Percentiles rank a stretch among this genome's conserved stretches.
phyloP scores from a whole-genome alignment of 106 monocot genomes.

The Iris macrosiphon region DNA sequence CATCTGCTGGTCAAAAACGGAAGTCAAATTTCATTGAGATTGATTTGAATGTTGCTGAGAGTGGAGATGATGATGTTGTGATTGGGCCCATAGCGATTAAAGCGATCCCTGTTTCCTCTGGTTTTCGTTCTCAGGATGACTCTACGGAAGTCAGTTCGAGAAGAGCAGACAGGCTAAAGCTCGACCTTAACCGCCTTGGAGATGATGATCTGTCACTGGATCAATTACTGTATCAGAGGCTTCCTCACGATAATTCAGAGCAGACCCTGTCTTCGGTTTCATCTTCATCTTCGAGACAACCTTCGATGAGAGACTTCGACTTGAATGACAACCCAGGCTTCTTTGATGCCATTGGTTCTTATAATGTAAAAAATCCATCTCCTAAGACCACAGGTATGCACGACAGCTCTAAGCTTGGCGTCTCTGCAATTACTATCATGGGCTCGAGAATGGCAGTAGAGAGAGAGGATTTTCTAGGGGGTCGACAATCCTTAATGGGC shows the following conservation, averaged over 20 bases:
- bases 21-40: conserved; percentile 30
- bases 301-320: conserved; percentile 49
- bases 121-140: conserved; percentile 37
- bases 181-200: conserved; percentile 57
- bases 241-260: conserved; percentile 22
- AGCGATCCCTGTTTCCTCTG: conserved; percentile 24
- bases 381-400: not conserved
- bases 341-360: conserved; percentile 15
- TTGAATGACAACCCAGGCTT: conserved; percentile 55
- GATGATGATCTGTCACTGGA: conserved; percentile 32
- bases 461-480: conserved; percentile 15
- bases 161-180: conserved; percentile 33
- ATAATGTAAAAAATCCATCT: conserved; percentile 4
- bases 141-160: conserved; percentile 42
- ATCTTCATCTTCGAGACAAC: conserved; percentile 56
- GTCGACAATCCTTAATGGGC: conserved; percentile 8
- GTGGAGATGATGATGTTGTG: conserved; percentile 23
- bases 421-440: conserved; percentile 30
- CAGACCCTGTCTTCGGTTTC: conserved; percentile 41
- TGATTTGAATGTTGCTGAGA: conserved; percentile 57
- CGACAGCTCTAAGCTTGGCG: conserved; percentile 14
- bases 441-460: conserved; percentile 35
- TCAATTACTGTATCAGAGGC: conserved; percentile 17
- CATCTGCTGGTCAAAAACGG: conserved; percentile 15
- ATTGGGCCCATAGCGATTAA: conserved; percentile 13